Percentiles rank a stretch among this genome's conserved stretches.
phyloP scores from a whole-genome alignment of 2,329 filamentous ascomycete genomes.

The Tolypocladium guangdongense region DNA sequence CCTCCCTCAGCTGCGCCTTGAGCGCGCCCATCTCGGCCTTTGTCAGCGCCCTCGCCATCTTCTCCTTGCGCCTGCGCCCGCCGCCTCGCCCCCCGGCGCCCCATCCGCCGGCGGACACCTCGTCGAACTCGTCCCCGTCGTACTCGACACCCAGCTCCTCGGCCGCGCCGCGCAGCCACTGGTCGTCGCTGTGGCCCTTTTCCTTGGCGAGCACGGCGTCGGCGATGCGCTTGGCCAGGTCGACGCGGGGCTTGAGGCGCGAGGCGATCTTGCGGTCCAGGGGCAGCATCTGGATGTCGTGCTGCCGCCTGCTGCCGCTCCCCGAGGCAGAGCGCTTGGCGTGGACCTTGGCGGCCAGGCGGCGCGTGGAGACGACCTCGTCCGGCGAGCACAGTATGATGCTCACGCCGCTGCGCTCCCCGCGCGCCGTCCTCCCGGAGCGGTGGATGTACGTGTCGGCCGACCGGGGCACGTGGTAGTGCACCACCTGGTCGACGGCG shows the following conservation, averaged over 20 bases:
- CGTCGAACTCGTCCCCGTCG: constrained; percentile 79
- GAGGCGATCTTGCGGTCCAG: constrained; percentile 70
- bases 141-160: constrained; percentile 93
- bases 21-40: constrained; percentile 65
- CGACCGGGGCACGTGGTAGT: constrained; percentile 88
- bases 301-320: constrained; percentile 27
- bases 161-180: constrained; percentile 73
- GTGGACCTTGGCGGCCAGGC: constrained; percentile 83
- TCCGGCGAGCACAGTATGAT: constrained; percentile 86
- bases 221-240: constrained; percentile 76
- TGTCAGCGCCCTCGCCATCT: constrained; percentile 52
- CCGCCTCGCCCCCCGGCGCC: constrained; percentile 58
- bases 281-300: constrained; percentile 70
- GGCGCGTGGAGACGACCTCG: constrained; percentile 73
- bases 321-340: constrained; percentile 41
- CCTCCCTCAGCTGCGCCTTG: constrained; percentile 58
- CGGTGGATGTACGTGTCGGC: constrained; percentile 94
- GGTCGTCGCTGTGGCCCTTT: constrained; percentile 71
- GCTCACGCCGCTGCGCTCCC: constrained; percentile 64
- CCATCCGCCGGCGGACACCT: constrained; percentile 55
- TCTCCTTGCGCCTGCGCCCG: constrained; percentile 64
- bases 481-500: constrained; percentile 76
- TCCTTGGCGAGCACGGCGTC: constrained; percentile 79
- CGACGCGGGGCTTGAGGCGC: constrained; percentile 65
- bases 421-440: constrained; percentile 87